phyloP scores from a whole-genome alignment of 176 grass and related monocot genomes.

The Tillandsia fasciculata region DNA sequence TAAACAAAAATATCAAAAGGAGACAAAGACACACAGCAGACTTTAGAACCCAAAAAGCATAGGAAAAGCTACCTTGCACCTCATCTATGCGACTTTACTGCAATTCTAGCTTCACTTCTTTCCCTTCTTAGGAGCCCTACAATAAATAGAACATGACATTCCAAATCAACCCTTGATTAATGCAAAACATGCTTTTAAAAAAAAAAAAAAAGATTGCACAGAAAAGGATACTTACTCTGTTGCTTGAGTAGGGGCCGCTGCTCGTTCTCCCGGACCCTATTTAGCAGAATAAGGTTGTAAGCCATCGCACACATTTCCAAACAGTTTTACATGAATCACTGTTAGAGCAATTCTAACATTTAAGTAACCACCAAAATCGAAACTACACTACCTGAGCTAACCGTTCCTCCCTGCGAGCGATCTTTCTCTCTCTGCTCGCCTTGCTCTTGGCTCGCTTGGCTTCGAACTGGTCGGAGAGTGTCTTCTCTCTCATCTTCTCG shows the following conservation, averaged over 20 bases:
- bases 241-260: neutral
- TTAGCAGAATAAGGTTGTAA: neutral
- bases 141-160: neutral
- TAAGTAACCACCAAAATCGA: neutral
- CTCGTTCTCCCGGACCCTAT: neutral
- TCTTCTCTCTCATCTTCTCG: constrained; percentile 71
- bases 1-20: too few relatives aligned
- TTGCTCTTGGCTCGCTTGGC: constrained; percentile 63
- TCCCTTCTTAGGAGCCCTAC: neutral
- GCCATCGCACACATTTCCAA: neutral
- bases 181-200: neutral
- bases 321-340: neutral
- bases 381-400: constrained; percentile 38
- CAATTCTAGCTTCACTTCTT: neutral
- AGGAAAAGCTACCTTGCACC: neutral
- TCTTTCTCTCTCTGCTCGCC: constrained; percentile 45
- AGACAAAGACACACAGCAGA: too few relatives aligned
- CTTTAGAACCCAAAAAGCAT: too few relatives aligned
- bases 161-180: neutral
- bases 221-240: neutral
- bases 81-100: neutral
- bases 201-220: neutral
- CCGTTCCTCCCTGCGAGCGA: constrained; percentile 56
- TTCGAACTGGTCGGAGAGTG: constrained; percentile 51
- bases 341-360: neutral